Base-by-base conservation (phyloP, 495 filamentous ascomycete genomes). In the Penicillium nucicola region DNA sequence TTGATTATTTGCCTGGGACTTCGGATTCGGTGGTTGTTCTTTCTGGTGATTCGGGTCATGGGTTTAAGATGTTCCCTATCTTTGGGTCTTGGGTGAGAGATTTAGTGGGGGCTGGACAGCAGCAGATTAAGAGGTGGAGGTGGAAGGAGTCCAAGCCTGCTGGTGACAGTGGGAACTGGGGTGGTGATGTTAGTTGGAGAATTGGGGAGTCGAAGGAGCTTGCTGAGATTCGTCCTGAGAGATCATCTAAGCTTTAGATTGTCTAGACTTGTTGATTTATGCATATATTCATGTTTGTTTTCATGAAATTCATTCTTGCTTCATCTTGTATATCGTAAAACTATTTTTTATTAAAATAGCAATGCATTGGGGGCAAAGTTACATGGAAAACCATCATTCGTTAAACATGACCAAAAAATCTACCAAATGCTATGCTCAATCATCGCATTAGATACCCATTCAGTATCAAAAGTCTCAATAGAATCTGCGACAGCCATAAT, bases 31-130 rank as follows among this genome's bases (percentile, higher is more conserved):
- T 83, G 9, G 69, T 81, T 9, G 49, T 76, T 6, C 22, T 71
- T 32, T 77, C 75, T 14, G 81, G 80, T 11, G 81, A 80, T 43
- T 81, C 77, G 20, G 80, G 76, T 1, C 79, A 83, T 59, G 78
- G 64, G 4, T 82, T 85, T 60, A 84, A 85, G 66, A 81, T 83
- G 77, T 64, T 83, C 33, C 80, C 80, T 1, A 69, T 79, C 49
- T 55, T 78, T 18, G 81, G 81, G 0, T 58, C 62, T 20, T 81
- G 74, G 70, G 72, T 82, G 13, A 58, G 49, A 20, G 64, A 65
- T 41, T 53, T 82, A 10, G 38, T 78, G 13, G 60, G 64, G 45
- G 52, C 50, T 11, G 48, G 54, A 8, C 35, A 61, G 46, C 76
- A 79, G 57, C 32, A 48, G 23, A 37, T 67, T 23, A 42, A 53